Base-by-base conservation (phyloP, 176 grass and related monocot genomes). In the Cenchrus fungigraminus region DNA sequence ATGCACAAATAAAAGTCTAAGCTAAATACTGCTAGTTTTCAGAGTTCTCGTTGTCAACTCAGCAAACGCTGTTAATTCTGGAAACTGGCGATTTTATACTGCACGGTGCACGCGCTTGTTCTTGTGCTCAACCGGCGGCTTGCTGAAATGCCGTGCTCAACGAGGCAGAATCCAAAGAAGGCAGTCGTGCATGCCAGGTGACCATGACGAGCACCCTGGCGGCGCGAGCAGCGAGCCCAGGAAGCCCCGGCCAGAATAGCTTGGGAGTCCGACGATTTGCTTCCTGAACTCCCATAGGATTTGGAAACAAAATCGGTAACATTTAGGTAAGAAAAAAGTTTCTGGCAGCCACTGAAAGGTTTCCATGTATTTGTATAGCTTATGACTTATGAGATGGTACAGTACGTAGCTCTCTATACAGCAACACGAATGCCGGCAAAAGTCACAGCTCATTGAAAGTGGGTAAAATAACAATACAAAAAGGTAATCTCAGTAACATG, bases 401-500 rank as follows among this genome's bases (percentile, higher is more conserved):
- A 28, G 59, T 62, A 86, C 51, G 59, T 62, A 86, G 60, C 53
- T 56, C 79, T 86, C 31, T 90, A 77, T 87, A 80, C 89, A 90
- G 76, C 20, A 87, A 87, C 74, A 51, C 47, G 10, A 29, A 71
- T 78, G 82, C 86, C 58, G 40, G 64, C 81, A 45, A 49, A 75
- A 60, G 86, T 78, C 79, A 81, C 61, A 81, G 50, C 64, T 68
- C 44, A 80, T 80, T 71, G 52, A 60, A 84, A 88, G 15, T 49
- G 60, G 66, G 19, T 47, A 13, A 68, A 88, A 10, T 69, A 58
- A 56, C 31, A 71, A 71, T 45, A 81, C 32, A 64, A 12, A 59
- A 73, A 16, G 22, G 79, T 9, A 50, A 25, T 73, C 22, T 55
- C 43, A 15, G 82, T 65, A 89, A 50, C 57, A 78, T 73, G 73